phyloP scores from a whole-genome alignment of 257 asterid species.

The Coffea eugenioides region DNA sequence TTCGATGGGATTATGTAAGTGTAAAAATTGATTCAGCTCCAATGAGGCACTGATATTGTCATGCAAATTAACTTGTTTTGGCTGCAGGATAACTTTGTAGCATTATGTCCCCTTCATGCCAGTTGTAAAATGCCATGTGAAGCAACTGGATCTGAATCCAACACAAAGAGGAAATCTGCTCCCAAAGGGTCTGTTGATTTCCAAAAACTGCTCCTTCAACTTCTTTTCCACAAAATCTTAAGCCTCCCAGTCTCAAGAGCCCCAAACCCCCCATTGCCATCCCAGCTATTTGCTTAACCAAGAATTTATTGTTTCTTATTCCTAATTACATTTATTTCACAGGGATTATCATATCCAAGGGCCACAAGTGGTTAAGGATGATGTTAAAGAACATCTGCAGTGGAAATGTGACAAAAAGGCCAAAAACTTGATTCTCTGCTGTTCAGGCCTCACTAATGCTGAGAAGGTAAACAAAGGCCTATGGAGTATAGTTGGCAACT shows the following conservation, averaged over 20 bases:
- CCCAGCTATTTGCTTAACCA: background rate
- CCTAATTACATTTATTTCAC: slow-evolving; percentile 8
- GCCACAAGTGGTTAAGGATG: slow-evolving; percentile 31
- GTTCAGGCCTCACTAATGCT: slow-evolving; percentile 62
- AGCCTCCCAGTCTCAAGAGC: background rate
- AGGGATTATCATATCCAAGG: slow-evolving; percentile 40
- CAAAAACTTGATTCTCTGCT: slow-evolving; percentile 61
- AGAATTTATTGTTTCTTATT: background rate
- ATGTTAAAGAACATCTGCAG: slow-evolving; percentile 23
- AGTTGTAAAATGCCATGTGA: slow-evolving; percentile 62
- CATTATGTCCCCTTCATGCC: slow-evolving; percentile 82
- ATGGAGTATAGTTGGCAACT: background rate
- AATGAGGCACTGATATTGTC: background rate
- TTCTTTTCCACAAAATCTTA: background rate
- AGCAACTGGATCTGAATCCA: slow-evolving; percentile 36
- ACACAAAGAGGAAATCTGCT: slow-evolving; percentile 38
- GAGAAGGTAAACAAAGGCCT: slow-evolving; percentile 55
- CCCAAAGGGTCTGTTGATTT: slow-evolving; percentile 42
- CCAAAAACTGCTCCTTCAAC: background rate
- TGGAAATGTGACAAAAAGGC: slow-evolving; percentile 52
- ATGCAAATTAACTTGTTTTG: slow-evolving; percentile 10
- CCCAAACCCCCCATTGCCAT: no score
- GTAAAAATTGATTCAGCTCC: background rate
- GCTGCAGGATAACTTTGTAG: slow-evolving; percentile 80
- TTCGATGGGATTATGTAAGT: slow-evolving; percentile 86